These are phyloP conservation scores for Botrytis cinerea DNA, from an alignment of 2,329 filamentous ascomycete species.

Conservation along the genomic window DNA sequence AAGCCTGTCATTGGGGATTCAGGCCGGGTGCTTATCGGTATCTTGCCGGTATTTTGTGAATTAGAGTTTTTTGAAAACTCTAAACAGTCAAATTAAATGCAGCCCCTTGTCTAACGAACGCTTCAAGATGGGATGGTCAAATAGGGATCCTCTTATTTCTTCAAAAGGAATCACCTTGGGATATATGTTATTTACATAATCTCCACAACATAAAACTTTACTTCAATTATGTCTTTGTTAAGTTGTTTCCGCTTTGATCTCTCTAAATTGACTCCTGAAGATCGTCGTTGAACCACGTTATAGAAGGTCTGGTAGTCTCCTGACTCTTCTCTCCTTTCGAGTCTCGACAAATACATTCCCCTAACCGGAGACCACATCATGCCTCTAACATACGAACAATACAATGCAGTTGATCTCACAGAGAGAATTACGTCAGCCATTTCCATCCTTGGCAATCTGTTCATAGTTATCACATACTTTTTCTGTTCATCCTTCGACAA, in stretches of 20 bases:
- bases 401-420: not conserved
- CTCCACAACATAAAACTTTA: slow-evolving; percentile 10
- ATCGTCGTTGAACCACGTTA: slow-evolving; percentile 16
- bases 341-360: not conserved
- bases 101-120: not conserved
- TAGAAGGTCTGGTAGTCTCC: slow-evolving; percentile 13
- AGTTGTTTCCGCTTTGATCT: not conserved
- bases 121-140: not conserved
- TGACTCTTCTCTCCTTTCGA: not conserved
- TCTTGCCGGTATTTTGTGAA: not conserved
- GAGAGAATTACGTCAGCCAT: slow-evolving; percentile 48
- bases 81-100: not conserved
- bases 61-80: not conserved
- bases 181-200: slow-evolving; percentile 1
- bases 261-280: slow-evolving; percentile 4
- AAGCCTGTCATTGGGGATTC: not conserved
- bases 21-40: not conserved
- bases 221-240: not conserved
- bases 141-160: not conserved
- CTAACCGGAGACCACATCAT: slow-evolving; percentile 1
- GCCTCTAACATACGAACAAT: slow-evolving; percentile 24
- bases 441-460: slow-evolving; percentile 53
- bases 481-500: slow-evolving; percentile 53
- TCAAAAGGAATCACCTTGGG: not conserved
- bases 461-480: slow-evolving; percentile 56